Evolutionary conservation across 2,329 filamentous ascomycete genomes (phyloP).

Genomic region (Waltergamsia citrina): DNA sequence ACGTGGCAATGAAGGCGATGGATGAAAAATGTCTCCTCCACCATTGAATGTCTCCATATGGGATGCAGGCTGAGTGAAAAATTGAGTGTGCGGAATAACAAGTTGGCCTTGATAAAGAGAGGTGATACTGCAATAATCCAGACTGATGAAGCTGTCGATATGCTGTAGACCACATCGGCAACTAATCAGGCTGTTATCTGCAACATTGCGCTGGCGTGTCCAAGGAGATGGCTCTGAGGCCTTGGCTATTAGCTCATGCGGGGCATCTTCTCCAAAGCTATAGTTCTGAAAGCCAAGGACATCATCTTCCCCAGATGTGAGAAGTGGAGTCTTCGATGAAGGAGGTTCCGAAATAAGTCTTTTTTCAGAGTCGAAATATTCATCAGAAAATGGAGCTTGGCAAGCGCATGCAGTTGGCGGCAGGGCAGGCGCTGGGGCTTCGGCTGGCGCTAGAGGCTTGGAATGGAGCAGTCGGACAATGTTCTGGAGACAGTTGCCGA

Average conservation of each 20-base stretch:
- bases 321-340: no score
- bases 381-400: background rate
- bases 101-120: background rate
- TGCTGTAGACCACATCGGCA: constrained; percentile 1
- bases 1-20: no score
- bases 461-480: background rate
- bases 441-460: background rate
- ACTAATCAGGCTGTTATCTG: background rate
- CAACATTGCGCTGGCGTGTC: background rate
- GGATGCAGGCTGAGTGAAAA: background rate
- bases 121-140: background rate
- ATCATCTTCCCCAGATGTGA: no score
- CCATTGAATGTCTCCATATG: no score
- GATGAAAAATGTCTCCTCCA: no score
- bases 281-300: no score
- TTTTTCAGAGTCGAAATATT: no score
- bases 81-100: background rate
- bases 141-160: background rate
- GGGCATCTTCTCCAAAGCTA: background rate
- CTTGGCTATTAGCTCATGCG: background rate
- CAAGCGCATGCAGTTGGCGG: background rate
- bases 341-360: no score
- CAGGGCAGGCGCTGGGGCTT: background rate
- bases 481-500: no score
- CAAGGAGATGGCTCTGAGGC: background rate